These are phyloP conservation scores for Sicyos edulis DNA, from an alignment of 306 rosid genomes.

Conservation along the genomic window DNA sequence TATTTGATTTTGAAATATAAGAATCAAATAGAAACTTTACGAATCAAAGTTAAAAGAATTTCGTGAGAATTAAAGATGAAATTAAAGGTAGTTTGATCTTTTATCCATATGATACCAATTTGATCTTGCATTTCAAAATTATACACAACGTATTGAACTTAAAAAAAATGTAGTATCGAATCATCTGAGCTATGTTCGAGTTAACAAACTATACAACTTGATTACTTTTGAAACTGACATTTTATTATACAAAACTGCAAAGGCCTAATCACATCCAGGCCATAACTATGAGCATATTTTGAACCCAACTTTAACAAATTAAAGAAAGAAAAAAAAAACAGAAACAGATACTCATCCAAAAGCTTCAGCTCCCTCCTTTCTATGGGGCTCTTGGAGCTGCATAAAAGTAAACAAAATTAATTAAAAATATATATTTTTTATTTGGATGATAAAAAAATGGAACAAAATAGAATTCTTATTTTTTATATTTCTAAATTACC, in stretches of 20 bases:
- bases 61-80: not conserved
- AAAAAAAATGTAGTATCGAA: not conserved
- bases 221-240: not conserved
- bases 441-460: not conserved
- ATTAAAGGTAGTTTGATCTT: not conserved
- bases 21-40: too few relatives aligned
- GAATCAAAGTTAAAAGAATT: too few relatives aligned
- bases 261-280: not conserved
- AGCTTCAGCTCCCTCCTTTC: not conserved
- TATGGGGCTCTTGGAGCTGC: constrained; percentile 15
- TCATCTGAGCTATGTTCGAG: not conserved
- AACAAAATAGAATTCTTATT: not conserved
- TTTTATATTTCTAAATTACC: constrained; percentile 6
- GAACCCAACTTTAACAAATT: not conserved
- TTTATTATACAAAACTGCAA: too few relatives aligned
- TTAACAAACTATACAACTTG: not conserved
- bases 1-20: too few relatives aligned
- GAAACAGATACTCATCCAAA: constrained; percentile 7
- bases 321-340: not conserved
- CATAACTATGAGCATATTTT: not conserved
- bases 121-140: not conserved
- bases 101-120: not conserved
- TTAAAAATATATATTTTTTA: not conserved
- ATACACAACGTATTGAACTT: not conserved
- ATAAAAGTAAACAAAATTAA: not conserved